Base-by-base conservation (phyloP, 148 eudicot species). In the Pharnaceum exiguum region DNA sequence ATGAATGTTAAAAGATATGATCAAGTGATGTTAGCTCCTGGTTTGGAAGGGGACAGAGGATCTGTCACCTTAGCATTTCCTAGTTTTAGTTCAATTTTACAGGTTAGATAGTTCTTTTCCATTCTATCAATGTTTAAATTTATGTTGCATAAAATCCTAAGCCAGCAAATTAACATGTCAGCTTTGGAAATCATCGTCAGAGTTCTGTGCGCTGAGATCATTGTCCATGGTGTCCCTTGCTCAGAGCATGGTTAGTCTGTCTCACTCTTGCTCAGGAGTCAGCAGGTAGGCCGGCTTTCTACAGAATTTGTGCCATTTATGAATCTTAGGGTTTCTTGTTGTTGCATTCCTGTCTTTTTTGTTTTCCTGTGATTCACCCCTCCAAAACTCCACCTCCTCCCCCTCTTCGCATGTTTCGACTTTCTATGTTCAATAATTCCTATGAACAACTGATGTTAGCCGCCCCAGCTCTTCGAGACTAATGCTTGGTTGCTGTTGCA, bases 111-210 rank as follows among this genome's bases (percentile, higher is more conserved):
- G 51, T 66, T 68, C 52, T 59, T 16, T 65, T 51, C 62, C 43
- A 31, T 54, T 21, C 31, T 74, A 65, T 63, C 55, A 53, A 42
- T 65, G 13, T 69, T 38, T 22, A 24, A 46, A 17, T 48, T 44
- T 32, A 29, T 52, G 25, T 46, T 58, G 33, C 8, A 32, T 28
- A 63, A 25, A 29, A 22, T 48, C 40, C 76, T 82, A 59, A 78
- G 27, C 60, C 35, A 55, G 60, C 44, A 7, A 52, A 51, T 59
- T 71, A 31, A 65, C 63, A 58, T 78, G 85, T 67, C 89, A 94
- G 99, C 87, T 94, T 63, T 94, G 99, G 99, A 86, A 79, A 82
- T 86, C 89, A 56, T 89, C 98, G 50, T 67, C 96, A 37, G 96
- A 89, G 78, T 94, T 89, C 73, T 79, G 85, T 82, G 96, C 99